Evolutionary conservation across 164 flowering plant genomes (phyloP).

Genomic region (Vitis riparia): DNA sequence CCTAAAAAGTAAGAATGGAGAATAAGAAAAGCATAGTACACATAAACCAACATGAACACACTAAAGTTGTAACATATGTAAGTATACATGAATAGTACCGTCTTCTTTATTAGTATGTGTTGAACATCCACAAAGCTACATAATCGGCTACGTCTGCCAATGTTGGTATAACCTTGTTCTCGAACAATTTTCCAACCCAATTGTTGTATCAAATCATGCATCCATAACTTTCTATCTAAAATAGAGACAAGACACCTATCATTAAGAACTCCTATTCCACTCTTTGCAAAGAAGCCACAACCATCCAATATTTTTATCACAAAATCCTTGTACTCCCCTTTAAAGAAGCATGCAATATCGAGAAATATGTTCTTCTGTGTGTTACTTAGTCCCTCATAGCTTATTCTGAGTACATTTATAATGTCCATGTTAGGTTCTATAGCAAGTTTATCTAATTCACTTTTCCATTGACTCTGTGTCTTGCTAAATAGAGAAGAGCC

Average conservation of each 20-base stretch:
- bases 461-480: too few relatives aligned
- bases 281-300: too few relatives aligned
- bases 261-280: too few relatives aligned
- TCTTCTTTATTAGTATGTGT: too few relatives aligned
- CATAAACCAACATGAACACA: too few relatives aligned
- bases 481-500: too few relatives aligned
- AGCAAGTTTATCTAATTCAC: too few relatives aligned
- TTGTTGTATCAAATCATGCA: constrained; percentile 11
- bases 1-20: too few relatives aligned
- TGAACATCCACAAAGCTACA: not conserved
- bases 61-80: too few relatives aligned
- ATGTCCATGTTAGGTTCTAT: not conserved
- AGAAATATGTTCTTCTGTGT: not conserved
- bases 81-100: too few relatives aligned
- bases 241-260: not conserved
- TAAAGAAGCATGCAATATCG: not conserved
- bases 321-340: not conserved
- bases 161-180: not conserved
- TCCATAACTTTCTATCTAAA: not conserved
- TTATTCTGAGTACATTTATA: not conserved
- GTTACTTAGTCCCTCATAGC: constrained; percentile 1
- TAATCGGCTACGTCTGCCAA: constrained; percentile 12
- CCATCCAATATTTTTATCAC: too few relatives aligned
- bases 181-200: constrained; percentile 15
- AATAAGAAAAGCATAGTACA: too few relatives aligned